These are phyloP conservation scores for Talaromyces albobiverticillius DNA, from an alignment of 2,329 filamentous ascomycete species.

Conservation along the genomic window DNA sequence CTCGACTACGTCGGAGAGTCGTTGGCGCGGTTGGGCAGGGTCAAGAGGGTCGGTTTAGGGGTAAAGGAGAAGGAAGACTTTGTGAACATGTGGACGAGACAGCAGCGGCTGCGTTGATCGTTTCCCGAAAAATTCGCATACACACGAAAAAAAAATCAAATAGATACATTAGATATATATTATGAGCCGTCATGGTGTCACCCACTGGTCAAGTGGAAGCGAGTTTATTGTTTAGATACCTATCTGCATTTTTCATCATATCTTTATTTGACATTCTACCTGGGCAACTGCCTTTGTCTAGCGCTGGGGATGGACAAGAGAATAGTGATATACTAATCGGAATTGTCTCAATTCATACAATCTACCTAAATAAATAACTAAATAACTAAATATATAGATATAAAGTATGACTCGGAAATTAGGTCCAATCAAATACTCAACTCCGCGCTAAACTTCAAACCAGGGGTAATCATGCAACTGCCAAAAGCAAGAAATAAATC, in stretches of 20 bases:
- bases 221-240: background rate
- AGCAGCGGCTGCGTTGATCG: background rate
- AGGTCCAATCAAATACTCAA: no score
- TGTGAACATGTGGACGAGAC: slow-evolving; percentile 62
- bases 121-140: background rate
- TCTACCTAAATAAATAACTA: no score
- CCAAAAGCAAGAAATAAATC: background rate
- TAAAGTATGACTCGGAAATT: no score
- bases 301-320: no score
- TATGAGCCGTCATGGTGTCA: background rate
- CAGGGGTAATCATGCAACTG: no score
- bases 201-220: background rate
- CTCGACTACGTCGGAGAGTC: slow-evolving; percentile 80
- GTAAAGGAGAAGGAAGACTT: slow-evolving; percentile 81
- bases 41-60: slow-evolving; percentile 83
- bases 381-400: no score
- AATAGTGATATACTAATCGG: no score
- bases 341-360: no score
- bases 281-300: no score
- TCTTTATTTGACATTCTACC: no score
- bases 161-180: background rate
- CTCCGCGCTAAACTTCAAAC: no score
- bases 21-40: slow-evolving; percentile 79
- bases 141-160: background rate
- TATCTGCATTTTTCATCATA: background rate